phyloP scores from a whole-genome alignment of 257 asterid genomes.

The Vinca minor region DNA sequence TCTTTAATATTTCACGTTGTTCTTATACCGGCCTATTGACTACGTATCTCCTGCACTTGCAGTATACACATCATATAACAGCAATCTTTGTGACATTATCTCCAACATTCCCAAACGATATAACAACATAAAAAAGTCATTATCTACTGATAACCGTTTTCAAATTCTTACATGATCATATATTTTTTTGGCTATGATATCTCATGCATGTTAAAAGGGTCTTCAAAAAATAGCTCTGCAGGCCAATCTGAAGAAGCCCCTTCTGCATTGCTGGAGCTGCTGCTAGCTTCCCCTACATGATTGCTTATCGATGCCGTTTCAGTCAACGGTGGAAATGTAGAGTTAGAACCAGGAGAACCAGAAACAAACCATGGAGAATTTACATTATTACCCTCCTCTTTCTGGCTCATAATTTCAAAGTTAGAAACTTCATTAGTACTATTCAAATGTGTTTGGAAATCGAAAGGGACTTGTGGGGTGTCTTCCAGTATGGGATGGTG shows the following conservation, averaged over 20 bases:
- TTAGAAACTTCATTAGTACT: background rate
- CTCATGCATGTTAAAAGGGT: conserved; percentile 22
- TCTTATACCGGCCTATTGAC: too few relatives aligned
- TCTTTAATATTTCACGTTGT: background rate
- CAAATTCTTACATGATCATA: background rate
- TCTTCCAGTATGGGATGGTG: conserved; percentile 48
- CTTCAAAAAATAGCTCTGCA: conserved; percentile 27
- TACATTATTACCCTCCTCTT: too few relatives aligned
- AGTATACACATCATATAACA: too few relatives aligned
- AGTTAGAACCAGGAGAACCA: conserved; percentile 15
- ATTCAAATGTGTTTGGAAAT: conserved; percentile 20
- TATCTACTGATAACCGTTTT: background rate
- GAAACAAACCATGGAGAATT: conserved; percentile 12
- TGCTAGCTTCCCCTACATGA: conserved; percentile 21
- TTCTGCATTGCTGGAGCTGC: conserved; percentile 19
- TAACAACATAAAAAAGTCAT: background rate
- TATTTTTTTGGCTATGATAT: conserved; percentile 2
- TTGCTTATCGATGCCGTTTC: too few relatives aligned
- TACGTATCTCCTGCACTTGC: background rate
- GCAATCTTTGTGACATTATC: too few relatives aligned
- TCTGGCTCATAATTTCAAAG: too few relatives aligned
- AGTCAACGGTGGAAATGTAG: conserved; percentile 28
- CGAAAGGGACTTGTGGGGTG: conserved; percentile 39
- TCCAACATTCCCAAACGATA: too few relatives aligned
- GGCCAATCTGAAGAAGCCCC: conserved; percentile 27